phyloP scores from a whole-genome alignment of 148 eudicot species.

The Hydrangea macrophylla region DNA sequence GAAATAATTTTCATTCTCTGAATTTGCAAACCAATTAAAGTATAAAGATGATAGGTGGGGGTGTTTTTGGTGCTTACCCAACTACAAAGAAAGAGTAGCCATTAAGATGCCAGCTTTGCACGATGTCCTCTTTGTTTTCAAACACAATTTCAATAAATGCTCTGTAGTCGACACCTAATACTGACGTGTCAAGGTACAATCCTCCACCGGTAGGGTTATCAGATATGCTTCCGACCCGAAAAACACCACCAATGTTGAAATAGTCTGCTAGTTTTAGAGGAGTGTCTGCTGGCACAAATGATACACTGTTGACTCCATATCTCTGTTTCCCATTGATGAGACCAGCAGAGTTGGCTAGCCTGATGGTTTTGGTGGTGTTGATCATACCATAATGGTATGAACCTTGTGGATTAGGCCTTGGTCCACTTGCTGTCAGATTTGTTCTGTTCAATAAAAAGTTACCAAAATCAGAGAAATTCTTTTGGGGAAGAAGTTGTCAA shows the following conservation, averaged over 20 bases:
- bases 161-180: slow-evolving; percentile 63
- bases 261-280: slow-evolving; percentile 87
- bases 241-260: slow-evolving; percentile 86
- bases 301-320: slow-evolving; percentile 85
- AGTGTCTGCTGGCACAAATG: slow-evolving; percentile 61
- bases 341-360: slow-evolving; percentile 84
- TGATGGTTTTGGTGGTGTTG: slow-evolving; percentile 60
- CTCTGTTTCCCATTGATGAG: slow-evolving; percentile 74
- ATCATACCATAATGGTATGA: slow-evolving; percentile 92
- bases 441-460: no score
- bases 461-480: no score
- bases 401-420: slow-evolving; percentile 96
- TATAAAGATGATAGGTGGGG: no score
- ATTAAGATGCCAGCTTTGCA: slow-evolving; percentile 88
- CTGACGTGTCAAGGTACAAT: slow-evolving; percentile 68
- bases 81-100: slow-evolving; percentile 97
- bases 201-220: slow-evolving; percentile 44
- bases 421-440: slow-evolving; percentile 90
- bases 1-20: no score
- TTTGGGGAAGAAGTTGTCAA: background rate
- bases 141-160: slow-evolving; percentile 78
- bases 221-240: slow-evolving; percentile 63
- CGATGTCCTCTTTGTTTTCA: slow-evolving; percentile 70
- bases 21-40: no score
- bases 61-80: no score